These are phyloP conservation scores for Brassica incana DNA, from an alignment of 345 rosid genomes.

Conservation along the genomic window DNA sequence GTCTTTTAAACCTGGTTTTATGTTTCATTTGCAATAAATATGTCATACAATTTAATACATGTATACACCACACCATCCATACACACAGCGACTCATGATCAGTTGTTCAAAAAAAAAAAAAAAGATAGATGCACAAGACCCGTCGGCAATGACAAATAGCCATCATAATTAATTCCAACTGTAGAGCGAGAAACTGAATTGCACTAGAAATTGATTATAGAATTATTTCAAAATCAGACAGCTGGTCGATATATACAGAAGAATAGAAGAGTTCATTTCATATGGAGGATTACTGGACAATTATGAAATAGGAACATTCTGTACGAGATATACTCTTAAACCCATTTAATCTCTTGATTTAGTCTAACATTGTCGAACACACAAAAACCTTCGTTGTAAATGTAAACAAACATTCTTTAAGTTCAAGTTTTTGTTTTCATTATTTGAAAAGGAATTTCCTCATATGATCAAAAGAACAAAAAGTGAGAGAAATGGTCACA, in stretches of 20 bases:
- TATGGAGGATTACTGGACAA: not conserved
- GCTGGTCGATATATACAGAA: constrained; percentile 5
- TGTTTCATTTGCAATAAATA: not conserved
- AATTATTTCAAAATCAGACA: not conserved
- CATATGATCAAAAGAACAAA: not conserved
- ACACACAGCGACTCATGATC: not conserved
- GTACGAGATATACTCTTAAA: constrained; percentile 9
- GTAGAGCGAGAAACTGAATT: constrained; percentile 4
- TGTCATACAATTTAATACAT: not conserved
- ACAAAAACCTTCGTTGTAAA: not conserved
- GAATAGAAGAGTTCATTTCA: constrained; percentile 5
- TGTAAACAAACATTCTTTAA: constrained; percentile 29
- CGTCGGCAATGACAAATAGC: constrained; percentile 20
- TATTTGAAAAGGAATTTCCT: not conserved
- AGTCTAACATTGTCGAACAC: not conserved
- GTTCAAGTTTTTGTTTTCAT: not conserved
- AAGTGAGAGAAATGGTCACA: constrained; percentile 31
- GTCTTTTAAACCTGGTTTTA: not conserved
- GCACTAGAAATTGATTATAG: not conserved
- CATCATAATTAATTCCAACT: constrained; percentile 27
- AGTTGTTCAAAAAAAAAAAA: not conserved
- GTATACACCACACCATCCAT: not conserved
- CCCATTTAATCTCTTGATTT: constrained; percentile 2
- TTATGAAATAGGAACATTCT: constrained; percentile 20
- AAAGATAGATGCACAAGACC: constrained; percentile 6